Percentiles rank a stretch among this genome's conserved stretches.
Evolutionary conservation across 192 early-diverging fungal genomes (phyloP).

Genomic region (Entomortierella parvispora): DNA sequence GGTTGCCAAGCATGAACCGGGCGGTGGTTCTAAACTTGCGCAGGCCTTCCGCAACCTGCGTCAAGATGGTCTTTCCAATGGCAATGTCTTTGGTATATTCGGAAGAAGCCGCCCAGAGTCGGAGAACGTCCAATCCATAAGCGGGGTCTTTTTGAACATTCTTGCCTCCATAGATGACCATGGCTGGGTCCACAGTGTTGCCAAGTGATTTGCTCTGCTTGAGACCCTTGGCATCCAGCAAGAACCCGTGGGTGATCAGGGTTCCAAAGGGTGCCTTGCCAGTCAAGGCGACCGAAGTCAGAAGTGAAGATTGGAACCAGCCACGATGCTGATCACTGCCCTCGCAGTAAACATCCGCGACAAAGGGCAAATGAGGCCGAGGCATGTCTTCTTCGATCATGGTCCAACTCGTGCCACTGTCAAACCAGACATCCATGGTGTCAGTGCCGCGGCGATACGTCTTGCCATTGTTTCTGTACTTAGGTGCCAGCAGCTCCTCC

Average conservation of each 20-base stretch:
- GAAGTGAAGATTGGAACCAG: slow-evolving; percentile 86
- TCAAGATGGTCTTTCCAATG: slow-evolving; percentile 72
- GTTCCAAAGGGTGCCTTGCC: slow-evolving; percentile 74
- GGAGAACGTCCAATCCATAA: slow-evolving; percentile 78
- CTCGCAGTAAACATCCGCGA: slow-evolving; percentile 80
- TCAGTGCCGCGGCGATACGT: slow-evolving; percentile 72
- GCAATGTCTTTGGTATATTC: slow-evolving; percentile 81
- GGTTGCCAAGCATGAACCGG: slow-evolving; percentile 82
- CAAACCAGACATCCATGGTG: slow-evolving; percentile 92
- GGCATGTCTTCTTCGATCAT: slow-evolving; percentile 60
- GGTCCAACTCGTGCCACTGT: slow-evolving; percentile 84
- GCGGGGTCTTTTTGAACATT: slow-evolving; percentile 75
- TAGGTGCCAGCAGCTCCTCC: slow-evolving; percentile 68
- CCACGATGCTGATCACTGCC: slow-evolving; percentile 87
- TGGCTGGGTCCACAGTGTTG: slow-evolving; percentile 74
- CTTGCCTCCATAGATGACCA: slow-evolving; percentile 77
- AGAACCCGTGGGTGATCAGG: slow-evolving; percentile 85
- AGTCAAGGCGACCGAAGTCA: slow-evolving; percentile 75
- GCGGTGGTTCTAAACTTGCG: slow-evolving; percentile 81
- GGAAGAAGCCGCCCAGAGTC: slow-evolving; percentile 79
- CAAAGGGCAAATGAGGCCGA: slow-evolving; percentile 36
- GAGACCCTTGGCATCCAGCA: slow-evolving; percentile 78
- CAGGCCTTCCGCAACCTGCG: slow-evolving; percentile 69
- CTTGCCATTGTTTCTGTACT: slow-evolving; percentile 65
- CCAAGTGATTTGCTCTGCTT: slow-evolving; percentile 90